Base-by-base conservation (phyloP, 345 rosid species). In the Rhodamnia argentea region DNA sequence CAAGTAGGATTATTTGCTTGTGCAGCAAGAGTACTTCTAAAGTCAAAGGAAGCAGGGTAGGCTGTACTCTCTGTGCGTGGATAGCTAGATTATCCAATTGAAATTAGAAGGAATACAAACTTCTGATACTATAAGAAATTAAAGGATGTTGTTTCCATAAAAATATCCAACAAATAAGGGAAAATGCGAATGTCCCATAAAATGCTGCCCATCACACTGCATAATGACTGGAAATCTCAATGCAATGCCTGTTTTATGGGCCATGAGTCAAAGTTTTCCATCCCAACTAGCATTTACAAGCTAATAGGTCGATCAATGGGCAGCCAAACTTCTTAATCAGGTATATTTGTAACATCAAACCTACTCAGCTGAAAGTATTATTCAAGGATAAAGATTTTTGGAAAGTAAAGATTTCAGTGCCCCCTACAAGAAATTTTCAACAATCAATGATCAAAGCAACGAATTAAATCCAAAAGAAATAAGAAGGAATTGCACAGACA, bases 21-120 rank as follows among this genome's bases (percentile, higher is more conserved):
- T 82, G 90, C 91, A 89, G 90, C 87, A 85, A 97, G 98, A 51
- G 95, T 92, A 88, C 95, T 92, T 91, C 86, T 91, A 89, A 95
- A 97, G 92, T 96, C 98, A 85, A 95, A 97, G 82, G 98, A 95
- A 84, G 98, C 92, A 84, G 99, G 99, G 87, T 96, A 96, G 82
- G 99, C 96, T 83, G 99, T 97, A 88, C 99, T 97, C 88, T 95
- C 98, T 29, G 98, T 95, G 15, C 99, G 98, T 18, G 98, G 99
- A 92, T 97, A 97, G 85, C 99, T 97, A 86, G 53, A 86, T 83
- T 58, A 26, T 37, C 81, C 32, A 44, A 44, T 22, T 15, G 42
- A 10, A 57, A 51, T 29, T 64, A 81, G 50, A 70, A 60, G 24
- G 20, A 83, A 60, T 23, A 18, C 75, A 23, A 60, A 57, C 76